A percentile compares a stretch with the other conserved stretches of the same genome.
Conservation (phyloP, 768 basidiomycete species). For the Leccinum uliginosum region DNA sequence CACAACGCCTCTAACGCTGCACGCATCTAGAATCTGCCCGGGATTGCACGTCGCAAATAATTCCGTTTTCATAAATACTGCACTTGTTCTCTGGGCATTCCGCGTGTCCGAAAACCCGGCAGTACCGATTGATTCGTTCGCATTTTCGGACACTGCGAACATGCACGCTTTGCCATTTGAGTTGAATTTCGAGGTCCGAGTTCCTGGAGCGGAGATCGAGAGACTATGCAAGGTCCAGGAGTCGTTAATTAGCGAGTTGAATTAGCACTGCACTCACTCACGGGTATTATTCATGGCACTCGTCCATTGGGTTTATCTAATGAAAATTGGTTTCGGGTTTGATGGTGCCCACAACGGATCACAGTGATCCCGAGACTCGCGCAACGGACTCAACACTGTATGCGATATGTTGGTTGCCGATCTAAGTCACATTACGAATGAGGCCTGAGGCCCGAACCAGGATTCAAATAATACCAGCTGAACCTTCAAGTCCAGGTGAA, state of each 20-base stretch:
- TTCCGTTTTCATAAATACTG: slow-evolving; percentile 60
- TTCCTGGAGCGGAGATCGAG: background rate
- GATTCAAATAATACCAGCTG: background rate
- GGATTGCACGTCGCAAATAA: slow-evolving; percentile 36
- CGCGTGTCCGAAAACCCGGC: slow-evolving; percentile 42
- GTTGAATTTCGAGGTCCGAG: slow-evolving; percentile 9
- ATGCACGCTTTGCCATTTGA: slow-evolving; percentile 7
- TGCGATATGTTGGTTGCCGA: background rate
- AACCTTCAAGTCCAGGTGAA: no score
- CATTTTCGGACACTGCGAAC: slow-evolving; percentile 40
- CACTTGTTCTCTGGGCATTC: slow-evolving; percentile 61
- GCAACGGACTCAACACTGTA: no score
- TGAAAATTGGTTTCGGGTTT: background rate
- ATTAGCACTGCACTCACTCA: background rate
- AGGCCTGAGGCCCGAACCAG: background rate
- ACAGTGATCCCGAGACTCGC: background rate
- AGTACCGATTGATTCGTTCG: slow-evolving; percentile 54
- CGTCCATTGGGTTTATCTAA: background rate
- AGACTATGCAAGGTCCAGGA: slow-evolving; percentile 2
- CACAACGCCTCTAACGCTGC: background rate
- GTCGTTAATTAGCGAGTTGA: background rate
- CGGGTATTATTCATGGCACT: background rate
- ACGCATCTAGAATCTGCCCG: slow-evolving; percentile 11
- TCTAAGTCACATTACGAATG: background rate
- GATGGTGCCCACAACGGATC: background rate